phyloP scores from a whole-genome alignment of 768 basidiomycete species.

The Suillus decipiens region DNA sequence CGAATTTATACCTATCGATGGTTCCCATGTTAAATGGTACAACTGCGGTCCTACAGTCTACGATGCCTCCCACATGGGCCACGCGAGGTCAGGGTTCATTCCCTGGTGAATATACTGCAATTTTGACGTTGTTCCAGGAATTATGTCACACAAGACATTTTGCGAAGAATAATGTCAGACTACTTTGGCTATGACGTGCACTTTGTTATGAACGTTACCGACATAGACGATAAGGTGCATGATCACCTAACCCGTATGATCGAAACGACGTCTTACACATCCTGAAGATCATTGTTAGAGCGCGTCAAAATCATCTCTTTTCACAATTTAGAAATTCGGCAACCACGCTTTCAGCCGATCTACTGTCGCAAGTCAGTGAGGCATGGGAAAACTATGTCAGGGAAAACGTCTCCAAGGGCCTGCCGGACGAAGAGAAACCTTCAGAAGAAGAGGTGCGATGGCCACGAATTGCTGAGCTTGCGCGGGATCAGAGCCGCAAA shows the following conservation, averaged over 20 bases:
- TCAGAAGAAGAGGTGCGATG: constrained; percentile 52
- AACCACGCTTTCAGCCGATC: constrained; percentile 50
- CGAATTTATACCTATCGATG: constrained; percentile 70
- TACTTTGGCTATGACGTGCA: constrained; percentile 98
- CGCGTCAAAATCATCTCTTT: constrained; percentile 77
- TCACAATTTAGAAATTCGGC: constrained; percentile 61
- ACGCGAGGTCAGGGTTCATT: constrained; percentile 71
- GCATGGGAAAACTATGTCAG: constrained; percentile 71
- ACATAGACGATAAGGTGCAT: constrained; percentile 96
- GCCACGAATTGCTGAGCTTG: constrained; percentile 50
- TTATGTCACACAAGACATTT: constrained; percentile 93
- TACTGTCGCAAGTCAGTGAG: constrained; percentile 56
- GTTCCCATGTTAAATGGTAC: constrained; percentile 92
- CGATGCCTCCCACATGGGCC: constrained; percentile 98
- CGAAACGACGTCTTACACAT: constrained; percentile 10
- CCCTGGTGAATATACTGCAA: constrained; percentile 4
- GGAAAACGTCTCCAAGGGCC: constrained; percentile 62
- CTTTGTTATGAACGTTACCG: constrained; percentile 99
- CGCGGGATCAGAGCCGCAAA: constrained; percentile 63
- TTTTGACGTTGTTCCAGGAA: constrained; percentile 54
- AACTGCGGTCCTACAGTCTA: constrained; percentile 99
- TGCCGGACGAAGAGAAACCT: constrained; percentile 53
- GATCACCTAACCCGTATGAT: constrained; percentile 3
- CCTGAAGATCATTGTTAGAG: constrained; percentile 85
- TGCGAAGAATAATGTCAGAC: constrained; percentile 87